phyloP scores from a whole-genome alignment of 768 basidiomycete species.

The Hygrophorus pudorinus region DNA sequence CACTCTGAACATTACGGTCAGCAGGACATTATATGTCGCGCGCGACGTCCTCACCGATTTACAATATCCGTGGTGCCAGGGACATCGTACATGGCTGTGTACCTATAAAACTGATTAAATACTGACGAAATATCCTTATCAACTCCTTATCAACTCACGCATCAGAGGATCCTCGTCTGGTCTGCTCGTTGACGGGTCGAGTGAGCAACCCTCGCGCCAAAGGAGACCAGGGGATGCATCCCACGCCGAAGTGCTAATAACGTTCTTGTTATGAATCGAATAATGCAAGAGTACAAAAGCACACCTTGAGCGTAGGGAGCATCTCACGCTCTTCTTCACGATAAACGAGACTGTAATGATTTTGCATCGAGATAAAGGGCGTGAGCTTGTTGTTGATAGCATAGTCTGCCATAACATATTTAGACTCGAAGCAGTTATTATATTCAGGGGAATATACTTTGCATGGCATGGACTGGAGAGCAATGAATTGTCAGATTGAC shows the following conservation, averaged over 20 bases:
- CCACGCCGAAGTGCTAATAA: too few relatives aligned
- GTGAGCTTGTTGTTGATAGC: conserved; percentile 34
- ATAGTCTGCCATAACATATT: conserved; percentile 19
- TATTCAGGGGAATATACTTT: conserved; percentile 5
- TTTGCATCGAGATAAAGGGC: conserved; percentile 58
- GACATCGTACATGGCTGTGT: too few relatives aligned
- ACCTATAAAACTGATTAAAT: too few relatives aligned
- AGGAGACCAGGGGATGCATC: too few relatives aligned
- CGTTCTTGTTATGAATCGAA: neutral
- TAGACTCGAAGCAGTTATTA: neutral
- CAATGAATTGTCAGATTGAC: neutral
- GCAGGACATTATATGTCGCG: too few relatives aligned
- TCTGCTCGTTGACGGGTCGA: conserved; percentile 19
- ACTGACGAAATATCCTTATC: too few relatives aligned
- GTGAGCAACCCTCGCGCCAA: too few relatives aligned
- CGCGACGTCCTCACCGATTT: neutral
- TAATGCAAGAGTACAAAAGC: neutral
- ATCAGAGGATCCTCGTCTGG: conserved; percentile 16
- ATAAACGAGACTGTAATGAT: conserved; percentile 46
- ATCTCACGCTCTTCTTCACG: conserved; percentile 54
- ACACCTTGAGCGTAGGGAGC: conserved; percentile 33
- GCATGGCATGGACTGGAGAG: conserved; percentile 11
- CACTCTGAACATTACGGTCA: too few relatives aligned
- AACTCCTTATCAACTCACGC: too few relatives aligned
- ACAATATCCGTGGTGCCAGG: too few relatives aligned